Base-by-base conservation (phyloP, 441 rosid species). In the Biscutella laevigata region DNA sequence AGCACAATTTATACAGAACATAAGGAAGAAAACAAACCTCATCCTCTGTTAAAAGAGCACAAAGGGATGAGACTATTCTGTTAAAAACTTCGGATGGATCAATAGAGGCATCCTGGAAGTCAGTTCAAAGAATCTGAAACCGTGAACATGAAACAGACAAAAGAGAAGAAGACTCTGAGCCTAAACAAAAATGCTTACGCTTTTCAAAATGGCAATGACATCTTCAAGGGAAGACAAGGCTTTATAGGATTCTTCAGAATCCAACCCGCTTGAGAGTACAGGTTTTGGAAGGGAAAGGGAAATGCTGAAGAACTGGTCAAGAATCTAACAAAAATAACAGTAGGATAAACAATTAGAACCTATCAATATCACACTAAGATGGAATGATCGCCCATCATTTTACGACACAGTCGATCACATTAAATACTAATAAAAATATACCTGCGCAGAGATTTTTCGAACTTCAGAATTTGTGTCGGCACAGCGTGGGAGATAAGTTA, bases 81-180 rank as follows among this genome's bases (percentile, higher is more conserved):
- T 94, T 89, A 55, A 86, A 89, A 77, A 94, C 95, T 74, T 94
- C 96, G 12, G 99, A 94, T 41, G 96, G 99, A 71, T 94, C 99
- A 61, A 94, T 94, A 38, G 99, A 94, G 64, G 97, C 89, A 80
- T 94, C 97, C 99, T 94, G 94, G 60, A 73, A 41, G 66, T 51
- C 12, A 4, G 10, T 49, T 61, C 21, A 37, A 30, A 17, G 17
- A 49, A 55, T 20, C 15, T 52, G 28, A 49, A 27, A 36, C 40
- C 13, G 36, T 39, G 54, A 27, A 38, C 9, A 62, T 29, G 69
- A 50, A 45, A 21, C 53, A 52, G 54, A 26, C 50, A 26, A 49
- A 37, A 25, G 7, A 57, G 44, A 21, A 28, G 22, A 42, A 7
- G 37, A 55, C 20, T 39, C 53, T 11, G 40, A 67, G 35, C 53